Evolutionary conservation across 192 early-diverging fungal species (phyloP).

Genomic region (Coemansia sp.): DNA sequence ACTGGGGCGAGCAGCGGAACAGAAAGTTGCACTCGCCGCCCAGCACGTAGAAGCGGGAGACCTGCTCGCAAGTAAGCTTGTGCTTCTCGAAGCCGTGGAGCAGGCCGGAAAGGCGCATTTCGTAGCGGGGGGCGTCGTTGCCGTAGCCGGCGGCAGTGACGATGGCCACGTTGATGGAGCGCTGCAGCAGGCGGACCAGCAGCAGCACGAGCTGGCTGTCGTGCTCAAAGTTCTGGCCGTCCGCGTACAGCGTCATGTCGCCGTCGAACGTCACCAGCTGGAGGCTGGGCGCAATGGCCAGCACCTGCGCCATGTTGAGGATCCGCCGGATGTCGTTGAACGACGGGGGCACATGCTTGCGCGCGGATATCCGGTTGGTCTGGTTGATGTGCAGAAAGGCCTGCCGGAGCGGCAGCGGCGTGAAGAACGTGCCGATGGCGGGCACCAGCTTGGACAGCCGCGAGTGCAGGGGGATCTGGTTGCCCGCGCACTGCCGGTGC

Average conservation of each 20-base stretch:
- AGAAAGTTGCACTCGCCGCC: conserved; percentile 92
- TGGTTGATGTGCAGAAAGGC: conserved; percentile 71
- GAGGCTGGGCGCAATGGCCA: conserved; percentile 68
- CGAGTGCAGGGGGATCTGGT: conserved; percentile 57
- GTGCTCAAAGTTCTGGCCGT: conserved; percentile 77
- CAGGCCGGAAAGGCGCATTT: conserved; percentile 72
- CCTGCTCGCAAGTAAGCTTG: conserved; percentile 48
- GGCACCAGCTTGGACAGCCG: conserved; percentile 77
- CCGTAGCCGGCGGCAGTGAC: conserved; percentile 92
- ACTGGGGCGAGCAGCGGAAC: conserved; percentile 64
- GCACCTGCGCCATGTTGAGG: conserved; percentile 85
- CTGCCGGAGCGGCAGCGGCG: conserved; percentile 69
- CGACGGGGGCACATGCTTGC: conserved; percentile 81
- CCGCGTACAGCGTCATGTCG: conserved; percentile 91
- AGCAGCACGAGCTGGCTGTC: conserved; percentile 64
- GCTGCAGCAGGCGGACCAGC: conserved; percentile 66
- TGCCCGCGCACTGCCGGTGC: conserved; percentile 32
- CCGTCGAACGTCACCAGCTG: conserved; percentile 90
- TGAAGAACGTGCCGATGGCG: conserved; percentile 80
- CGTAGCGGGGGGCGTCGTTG: conserved; percentile 67
- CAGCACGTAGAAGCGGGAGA: conserved; percentile 74
- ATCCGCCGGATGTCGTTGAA: conserved; percentile 92
- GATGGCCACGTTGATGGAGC: conserved; percentile 71
- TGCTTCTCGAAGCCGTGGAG: conserved; percentile 60
- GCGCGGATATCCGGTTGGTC: conserved; percentile 66